These are phyloP conservation scores for Aspergillus bombycis DNA, from an alignment of 2,329 filamentous ascomycete genomes.

Conservation along the genomic window DNA sequence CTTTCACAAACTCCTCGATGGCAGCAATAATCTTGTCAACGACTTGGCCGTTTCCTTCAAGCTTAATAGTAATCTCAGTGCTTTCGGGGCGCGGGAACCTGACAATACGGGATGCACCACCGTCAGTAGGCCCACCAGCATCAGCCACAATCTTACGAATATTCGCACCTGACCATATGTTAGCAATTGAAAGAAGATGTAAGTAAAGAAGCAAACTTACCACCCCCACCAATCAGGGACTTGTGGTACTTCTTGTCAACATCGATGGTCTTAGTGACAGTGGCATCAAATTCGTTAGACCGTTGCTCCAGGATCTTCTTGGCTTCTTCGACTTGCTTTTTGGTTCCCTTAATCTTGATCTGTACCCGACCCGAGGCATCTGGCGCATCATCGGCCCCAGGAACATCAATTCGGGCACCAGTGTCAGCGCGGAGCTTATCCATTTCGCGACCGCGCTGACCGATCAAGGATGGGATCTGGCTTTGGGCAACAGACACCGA, in stretches of 20 bases:
- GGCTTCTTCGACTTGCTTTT: conserved; percentile 85
- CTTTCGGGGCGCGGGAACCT: conserved; percentile 91
- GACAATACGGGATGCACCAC: conserved; percentile 83
- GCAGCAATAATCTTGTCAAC: conserved; percentile 86
- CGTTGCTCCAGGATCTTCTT: conserved; percentile 89
- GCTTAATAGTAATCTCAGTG: conserved; percentile 78
- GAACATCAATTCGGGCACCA: conserved; percentile 89
- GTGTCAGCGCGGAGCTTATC: conserved; percentile 84
- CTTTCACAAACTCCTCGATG: conserved; percentile 79
- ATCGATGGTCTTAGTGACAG: conserved; percentile 79
- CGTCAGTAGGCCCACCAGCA: conserved; percentile 87
- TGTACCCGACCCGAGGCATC: conserved; percentile 72
- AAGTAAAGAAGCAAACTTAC: conserved; percentile 57
- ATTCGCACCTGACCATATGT: conserved; percentile 66
- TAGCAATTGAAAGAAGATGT: conserved; percentile 16
- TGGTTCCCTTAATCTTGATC: conserved; percentile 89
- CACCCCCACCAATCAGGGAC: conserved; percentile 83
- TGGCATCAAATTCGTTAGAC: conserved; percentile 84
- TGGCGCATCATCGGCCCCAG: conserved; percentile 72
- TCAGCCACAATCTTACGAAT: conserved; percentile 83
- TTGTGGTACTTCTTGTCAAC: conserved; percentile 92
- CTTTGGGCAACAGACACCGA: conserved; percentile 85
- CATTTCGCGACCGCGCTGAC: conserved; percentile 85
- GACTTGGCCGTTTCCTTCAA: conserved; percentile 81
- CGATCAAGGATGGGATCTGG: conserved; percentile 92